Percentiles rank a stretch among this genome's conserved stretches.
Evolutionary conservation across 345 rosid species (phyloP).

Genomic region (Reutealis trisperma): DNA sequence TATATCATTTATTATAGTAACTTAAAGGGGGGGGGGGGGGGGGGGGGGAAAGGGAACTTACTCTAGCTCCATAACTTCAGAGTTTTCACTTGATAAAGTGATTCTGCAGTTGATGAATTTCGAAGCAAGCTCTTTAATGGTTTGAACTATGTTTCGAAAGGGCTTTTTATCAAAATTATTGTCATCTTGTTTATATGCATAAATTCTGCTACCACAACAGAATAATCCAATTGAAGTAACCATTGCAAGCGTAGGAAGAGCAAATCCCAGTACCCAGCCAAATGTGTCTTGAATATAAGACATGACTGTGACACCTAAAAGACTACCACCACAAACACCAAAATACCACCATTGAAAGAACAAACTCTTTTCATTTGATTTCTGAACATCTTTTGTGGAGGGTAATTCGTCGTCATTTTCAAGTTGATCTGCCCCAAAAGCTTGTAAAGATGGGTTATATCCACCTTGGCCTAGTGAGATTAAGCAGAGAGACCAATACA

Average conservation of each 20-base stretch:
- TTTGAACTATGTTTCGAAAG: slow-evolving; percentile 26
- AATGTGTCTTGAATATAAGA: slow-evolving; percentile 85
- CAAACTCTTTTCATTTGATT: slow-evolving; percentile 46
- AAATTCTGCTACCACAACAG: slow-evolving; percentile 59
- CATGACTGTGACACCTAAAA: slow-evolving; percentile 79
- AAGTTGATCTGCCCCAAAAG: slow-evolving; percentile 90
- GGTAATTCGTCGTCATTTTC: slow-evolving; percentile 52
- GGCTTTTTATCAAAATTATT: slow-evolving; percentile 23
- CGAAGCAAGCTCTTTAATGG: slow-evolving; percentile 38
- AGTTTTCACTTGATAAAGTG: slow-evolving; percentile 39
- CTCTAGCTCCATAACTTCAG: slow-evolving; percentile 67
- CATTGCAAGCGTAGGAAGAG: slow-evolving; percentile 80
- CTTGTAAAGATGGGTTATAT: slow-evolving; percentile 85
- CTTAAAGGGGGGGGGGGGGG: too few relatives aligned
- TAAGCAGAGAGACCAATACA: slow-evolving; percentile 69
- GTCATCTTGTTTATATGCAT: slow-evolving; percentile 34
- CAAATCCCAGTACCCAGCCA: slow-evolving; percentile 92
- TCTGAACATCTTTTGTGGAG: slow-evolving; percentile 36
- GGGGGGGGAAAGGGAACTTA: slow-evolving; percentile 37
- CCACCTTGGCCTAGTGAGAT: slow-evolving; percentile 86
- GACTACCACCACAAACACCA: slow-evolving; percentile 84
- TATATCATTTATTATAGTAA: too few relatives aligned
- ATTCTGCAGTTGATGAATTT: slow-evolving; percentile 34
- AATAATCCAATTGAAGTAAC: slow-evolving; percentile 51
- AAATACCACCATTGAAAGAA: slow-evolving; percentile 98